These are phyloP conservation scores for Wallacemonas collosoma DNA, from an alignment of 208 protist species.

Conservation along the genomic window DNA sequence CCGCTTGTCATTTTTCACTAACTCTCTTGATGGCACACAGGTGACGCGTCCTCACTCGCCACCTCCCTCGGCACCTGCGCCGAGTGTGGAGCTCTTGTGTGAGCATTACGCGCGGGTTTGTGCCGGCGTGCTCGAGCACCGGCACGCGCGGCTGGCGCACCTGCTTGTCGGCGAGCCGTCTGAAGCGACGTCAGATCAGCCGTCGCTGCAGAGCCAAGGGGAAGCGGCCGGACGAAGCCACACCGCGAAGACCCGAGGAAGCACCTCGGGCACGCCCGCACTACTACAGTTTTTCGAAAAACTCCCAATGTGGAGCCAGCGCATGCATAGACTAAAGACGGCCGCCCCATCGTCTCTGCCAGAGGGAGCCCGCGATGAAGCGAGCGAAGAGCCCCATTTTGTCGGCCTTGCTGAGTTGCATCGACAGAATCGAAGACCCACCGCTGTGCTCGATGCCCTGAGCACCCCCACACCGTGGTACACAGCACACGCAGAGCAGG, in stretches of 20 bases:
- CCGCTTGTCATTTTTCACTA: neutral
- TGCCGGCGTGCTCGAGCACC: slow-evolving; percentile 19
- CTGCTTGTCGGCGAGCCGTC: neutral
- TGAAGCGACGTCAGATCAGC: neutral
- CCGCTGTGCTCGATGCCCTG: neutral
- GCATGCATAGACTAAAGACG: neutral
- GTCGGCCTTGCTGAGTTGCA: neutral
- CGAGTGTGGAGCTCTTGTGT: slow-evolving; percentile 29
- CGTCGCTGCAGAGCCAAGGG: no score
- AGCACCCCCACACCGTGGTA: slow-evolving; percentile 45
- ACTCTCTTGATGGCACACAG: neutral
- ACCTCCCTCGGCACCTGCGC: neutral
- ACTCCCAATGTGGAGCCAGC: slow-evolving; percentile 1
- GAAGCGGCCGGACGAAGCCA: no score
- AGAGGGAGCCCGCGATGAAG: neutral
- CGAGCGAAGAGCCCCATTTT: neutral
- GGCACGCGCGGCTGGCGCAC: slow-evolving; percentile 1
- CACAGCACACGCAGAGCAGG: slow-evolving; percentile 24
- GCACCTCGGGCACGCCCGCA: neutral
- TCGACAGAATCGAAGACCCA: neutral
- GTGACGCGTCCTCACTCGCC: neutral
- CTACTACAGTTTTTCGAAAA: slow-evolving; percentile 16
- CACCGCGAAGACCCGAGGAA: neutral
- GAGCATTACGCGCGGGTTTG: slow-evolving; percentile 31
- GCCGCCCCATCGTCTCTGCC: neutral